Percentiles rank a stretch among this genome's conserved stretches.
phyloP scores from a whole-genome alignment of 495 filamentous ascomycete species.

The Podospora pseudoanserina region DNA sequence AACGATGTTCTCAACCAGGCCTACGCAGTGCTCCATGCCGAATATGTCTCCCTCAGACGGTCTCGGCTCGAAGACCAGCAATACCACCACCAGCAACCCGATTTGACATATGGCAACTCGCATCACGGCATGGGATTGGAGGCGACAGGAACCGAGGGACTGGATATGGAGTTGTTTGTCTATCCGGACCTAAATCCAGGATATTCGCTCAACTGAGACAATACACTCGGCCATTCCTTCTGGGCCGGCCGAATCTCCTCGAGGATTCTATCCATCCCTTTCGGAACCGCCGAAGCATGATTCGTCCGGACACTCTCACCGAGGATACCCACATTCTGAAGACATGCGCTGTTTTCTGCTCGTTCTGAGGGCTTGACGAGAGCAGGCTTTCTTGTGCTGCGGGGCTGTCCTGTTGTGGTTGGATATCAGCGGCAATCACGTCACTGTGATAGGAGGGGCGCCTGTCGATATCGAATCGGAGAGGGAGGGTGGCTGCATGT shows the following conservation, averaged over 20 bases:
- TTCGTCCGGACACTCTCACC: not conserved
- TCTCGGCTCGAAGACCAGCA: conserved; percentile 25
- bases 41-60: conserved; percentile 40
- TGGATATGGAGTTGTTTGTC: conserved; percentile 31
- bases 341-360: not conserved
- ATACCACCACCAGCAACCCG: conserved; percentile 21
- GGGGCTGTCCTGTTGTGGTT: not conserved
- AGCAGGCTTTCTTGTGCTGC: not conserved
- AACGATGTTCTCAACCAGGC: conserved; percentile 43
- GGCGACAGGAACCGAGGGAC: conserved; percentile 17
- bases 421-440: not conserved
- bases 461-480: not conserved
- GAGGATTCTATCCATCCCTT: not conserved
- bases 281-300: not conserved
- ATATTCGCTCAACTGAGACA: conserved; percentile 24
- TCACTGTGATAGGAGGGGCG: not conserved
- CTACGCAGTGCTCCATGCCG: conserved; percentile 39
- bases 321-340: not conserved
- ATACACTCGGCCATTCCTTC: not conserved
- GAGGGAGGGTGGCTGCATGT: not conserved
- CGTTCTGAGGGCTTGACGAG: not conserved
- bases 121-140: conserved; percentile 15
- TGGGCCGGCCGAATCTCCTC: not conserved
- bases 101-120: conserved; percentile 20
- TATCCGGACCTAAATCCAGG: conserved; percentile 28